Conservation (phyloP, 148 eudicot genomes). For the Dysphania ambrosioides region DNA sequence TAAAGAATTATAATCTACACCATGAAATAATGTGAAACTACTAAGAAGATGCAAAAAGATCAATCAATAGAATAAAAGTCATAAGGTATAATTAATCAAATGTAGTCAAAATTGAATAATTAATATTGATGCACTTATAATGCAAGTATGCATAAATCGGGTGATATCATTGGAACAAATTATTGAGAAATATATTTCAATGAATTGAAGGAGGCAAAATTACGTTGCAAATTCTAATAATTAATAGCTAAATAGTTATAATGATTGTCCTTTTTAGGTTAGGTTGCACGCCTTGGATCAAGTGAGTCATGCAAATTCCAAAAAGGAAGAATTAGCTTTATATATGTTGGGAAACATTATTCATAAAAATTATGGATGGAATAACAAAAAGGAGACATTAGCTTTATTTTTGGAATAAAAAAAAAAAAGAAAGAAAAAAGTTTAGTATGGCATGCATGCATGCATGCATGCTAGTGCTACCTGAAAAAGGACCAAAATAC, state of each 20-base stretch:
- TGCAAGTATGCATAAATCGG: not conserved
- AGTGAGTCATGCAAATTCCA: conserved; percentile 21
- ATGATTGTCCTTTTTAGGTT: conserved; percentile 17
- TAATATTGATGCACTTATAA: not conserved
- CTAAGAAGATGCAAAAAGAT: not conserved
- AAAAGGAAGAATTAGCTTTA: conserved; percentile 17
- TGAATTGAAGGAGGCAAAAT: conserved; percentile 3
- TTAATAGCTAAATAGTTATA: conserved; percentile 2
- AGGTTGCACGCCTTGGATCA: conserved; percentile 37
- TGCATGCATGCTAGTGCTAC: conserved; percentile 17
- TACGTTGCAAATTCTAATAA: not conserved
- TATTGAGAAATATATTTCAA: conserved; percentile 8
- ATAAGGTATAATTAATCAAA: not conserved
- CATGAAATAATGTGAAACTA: not conserved
- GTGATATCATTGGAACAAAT: conserved; percentile 11
- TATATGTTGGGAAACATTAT: conserved; percentile 4
- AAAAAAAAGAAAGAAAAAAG: not conserved
- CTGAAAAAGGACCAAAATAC: conserved; percentile 16
- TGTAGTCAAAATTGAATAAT: not conserved
- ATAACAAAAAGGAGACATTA: conserved; percentile 16
- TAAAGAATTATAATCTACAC: no score
- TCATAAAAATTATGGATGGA: no score
- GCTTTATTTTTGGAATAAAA: conserved; percentile 10
- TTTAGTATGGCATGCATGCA: conserved; percentile 19
- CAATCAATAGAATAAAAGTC: not conserved